These are phyloP conservation scores for Hypoxylon lienhwacheense DNA, from an alignment of 495 filamentous ascomycete genomes.

Conservation along the genomic window DNA sequence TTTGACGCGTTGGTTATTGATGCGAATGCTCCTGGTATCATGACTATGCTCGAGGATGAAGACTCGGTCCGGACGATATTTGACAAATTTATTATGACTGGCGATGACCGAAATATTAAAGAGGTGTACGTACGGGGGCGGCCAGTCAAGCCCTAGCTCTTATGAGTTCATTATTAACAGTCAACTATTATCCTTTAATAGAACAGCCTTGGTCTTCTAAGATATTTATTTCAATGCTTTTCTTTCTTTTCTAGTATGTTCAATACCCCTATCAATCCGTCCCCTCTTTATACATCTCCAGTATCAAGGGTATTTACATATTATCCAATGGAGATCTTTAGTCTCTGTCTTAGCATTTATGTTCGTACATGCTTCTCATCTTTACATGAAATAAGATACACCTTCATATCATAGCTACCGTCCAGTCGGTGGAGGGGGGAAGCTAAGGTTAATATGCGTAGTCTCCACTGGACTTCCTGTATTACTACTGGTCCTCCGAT, in stretches of 20 bases:
- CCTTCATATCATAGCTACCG: constrained; percentile 12
- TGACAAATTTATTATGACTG: constrained; percentile 68
- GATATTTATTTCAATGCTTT: no score
- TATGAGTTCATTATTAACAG: no score
- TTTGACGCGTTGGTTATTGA: constrained; percentile 66
- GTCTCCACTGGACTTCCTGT: constrained; percentile 39
- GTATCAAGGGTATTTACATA: no score
- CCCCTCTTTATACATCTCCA: no score
- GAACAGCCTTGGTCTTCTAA: no score
- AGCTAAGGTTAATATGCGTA: constrained; percentile 34
- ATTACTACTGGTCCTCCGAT: constrained; percentile 28
- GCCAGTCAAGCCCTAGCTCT: constrained; percentile 47
- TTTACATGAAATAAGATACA: no score
- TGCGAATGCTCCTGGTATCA: constrained; percentile 48
- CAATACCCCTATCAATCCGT: not conserved
- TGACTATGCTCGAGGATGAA: constrained; percentile 56
- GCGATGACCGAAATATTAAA: constrained; percentile 64
- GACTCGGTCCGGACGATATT: constrained; percentile 54
- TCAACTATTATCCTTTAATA: not conserved
- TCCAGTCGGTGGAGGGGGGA: constrained; percentile 34
- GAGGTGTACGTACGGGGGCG: constrained; percentile 60
- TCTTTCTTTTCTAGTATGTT: not conserved
- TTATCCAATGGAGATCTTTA: no score
- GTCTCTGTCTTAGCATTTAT: not conserved
- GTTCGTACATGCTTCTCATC: constrained; percentile 4